Percentiles rank a stretch among this genome's conserved stretches.
Conservation (phyloP, 495 filamentous ascomycete species). For the Entonaema liquescens region DNA sequence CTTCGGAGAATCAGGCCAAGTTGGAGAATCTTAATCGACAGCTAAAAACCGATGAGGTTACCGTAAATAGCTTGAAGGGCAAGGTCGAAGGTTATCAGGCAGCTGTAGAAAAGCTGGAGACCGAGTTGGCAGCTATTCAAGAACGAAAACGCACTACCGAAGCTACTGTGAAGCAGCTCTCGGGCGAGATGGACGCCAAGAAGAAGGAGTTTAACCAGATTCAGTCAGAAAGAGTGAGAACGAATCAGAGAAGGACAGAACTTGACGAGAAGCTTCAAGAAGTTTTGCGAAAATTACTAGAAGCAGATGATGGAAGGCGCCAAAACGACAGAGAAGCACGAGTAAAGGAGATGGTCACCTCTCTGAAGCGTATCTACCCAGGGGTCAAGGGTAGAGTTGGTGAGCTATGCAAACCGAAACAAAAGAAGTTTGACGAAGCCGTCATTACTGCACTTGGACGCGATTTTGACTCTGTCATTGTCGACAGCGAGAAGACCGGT, state of each 20-base stretch:
- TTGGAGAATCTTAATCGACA: conserved; percentile 85
- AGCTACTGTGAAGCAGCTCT: conserved; percentile 68
- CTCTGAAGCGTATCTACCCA: conserved; percentile 89
- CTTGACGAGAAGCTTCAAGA: conserved; percentile 90
- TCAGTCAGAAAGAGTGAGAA: conserved; percentile 82
- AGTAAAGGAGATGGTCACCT: conserved; percentile 79
- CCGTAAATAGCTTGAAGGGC: conserved; percentile 82
- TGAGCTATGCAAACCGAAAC: conserved; percentile 93
- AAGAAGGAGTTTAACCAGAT: conserved; percentile 88
- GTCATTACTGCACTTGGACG: conserved; percentile 91
- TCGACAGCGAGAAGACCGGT: conserved; percentile 95
- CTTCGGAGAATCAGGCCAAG: conserved; percentile 81
- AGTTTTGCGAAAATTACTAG: conserved; percentile 77
- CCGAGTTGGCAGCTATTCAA: conserved; percentile 72
- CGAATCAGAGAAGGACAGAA: conserved; percentile 81
- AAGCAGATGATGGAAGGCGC: conserved; percentile 82
- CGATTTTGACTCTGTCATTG: conserved; percentile 91
- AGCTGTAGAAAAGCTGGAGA: conserved; percentile 74
- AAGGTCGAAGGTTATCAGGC: conserved; percentile 83
- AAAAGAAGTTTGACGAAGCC: conserved; percentile 93
- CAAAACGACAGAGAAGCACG: conserved; percentile 82
- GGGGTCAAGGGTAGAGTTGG: conserved; percentile 90
- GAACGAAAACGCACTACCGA: conserved; percentile 70
- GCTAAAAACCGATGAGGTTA: conserved; percentile 87
- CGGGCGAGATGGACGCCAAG: conserved; percentile 82